Conservation (phyloP, 345 rosid species). For the Mallotus nudiflorus region DNA sequence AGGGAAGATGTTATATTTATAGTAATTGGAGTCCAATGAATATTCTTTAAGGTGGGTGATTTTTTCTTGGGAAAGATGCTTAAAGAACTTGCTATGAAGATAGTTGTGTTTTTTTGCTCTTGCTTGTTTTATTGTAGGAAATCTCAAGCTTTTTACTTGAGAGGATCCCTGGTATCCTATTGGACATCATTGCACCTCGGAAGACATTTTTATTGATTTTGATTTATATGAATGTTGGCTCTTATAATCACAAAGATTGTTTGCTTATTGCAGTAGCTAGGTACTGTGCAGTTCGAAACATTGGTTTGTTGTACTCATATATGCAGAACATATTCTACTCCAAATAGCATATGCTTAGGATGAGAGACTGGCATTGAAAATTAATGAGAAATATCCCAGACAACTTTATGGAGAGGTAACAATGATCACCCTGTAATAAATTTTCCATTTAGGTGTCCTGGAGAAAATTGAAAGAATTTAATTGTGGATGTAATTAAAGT, state of each 20-base stretch:
- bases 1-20: not conserved
- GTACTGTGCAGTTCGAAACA: not conserved
- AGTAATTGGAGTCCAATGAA: not conserved
- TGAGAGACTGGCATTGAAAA: not conserved
- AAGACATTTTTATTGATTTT: not conserved
- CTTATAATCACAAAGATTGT: not conserved
- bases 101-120: not conserved
- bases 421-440: not conserved
- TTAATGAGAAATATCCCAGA: not conserved
- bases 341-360: not conserved
- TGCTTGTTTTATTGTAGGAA: not conserved
- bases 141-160: not conserved
- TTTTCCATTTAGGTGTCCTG: not conserved
- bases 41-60: no score
- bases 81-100: not conserved
- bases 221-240: not conserved
- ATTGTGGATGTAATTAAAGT: not conserved
- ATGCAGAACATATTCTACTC: not conserved
- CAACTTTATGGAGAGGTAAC: not conserved
- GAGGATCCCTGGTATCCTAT: not conserved
- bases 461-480: not conserved
- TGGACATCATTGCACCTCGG: not conserved
- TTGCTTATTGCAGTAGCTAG: not conserved
- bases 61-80: not conserved
- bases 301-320: not conserved